Conservation (phyloP, 495 filamentous ascomycete species). For the Aspergillus sparsus region DNA sequence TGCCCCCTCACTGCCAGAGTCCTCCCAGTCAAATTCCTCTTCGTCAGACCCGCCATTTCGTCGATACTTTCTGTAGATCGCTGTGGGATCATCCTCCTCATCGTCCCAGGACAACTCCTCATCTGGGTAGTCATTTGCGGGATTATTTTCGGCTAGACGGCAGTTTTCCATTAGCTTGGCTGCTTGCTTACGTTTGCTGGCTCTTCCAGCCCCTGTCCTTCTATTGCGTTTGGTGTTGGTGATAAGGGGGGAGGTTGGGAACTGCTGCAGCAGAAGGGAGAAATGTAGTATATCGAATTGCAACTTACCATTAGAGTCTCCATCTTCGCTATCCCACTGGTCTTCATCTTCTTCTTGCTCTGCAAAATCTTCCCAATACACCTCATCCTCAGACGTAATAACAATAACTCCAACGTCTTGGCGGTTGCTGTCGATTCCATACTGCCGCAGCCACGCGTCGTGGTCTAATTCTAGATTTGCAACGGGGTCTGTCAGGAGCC, state of each 20-base stretch:
- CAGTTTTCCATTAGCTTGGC: slow-evolving; percentile 12
- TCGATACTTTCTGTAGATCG: slow-evolving; percentile 48
- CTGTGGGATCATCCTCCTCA: slow-evolving; percentile 52
- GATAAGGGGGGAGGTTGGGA: too few species aligned
- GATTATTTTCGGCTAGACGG: slow-evolving; percentile 59
- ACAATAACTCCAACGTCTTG: slow-evolving; percentile 58
- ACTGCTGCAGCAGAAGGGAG: slow-evolving; percentile 1
- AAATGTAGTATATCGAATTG: neutral
- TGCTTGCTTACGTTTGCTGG: neutral
- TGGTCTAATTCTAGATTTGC: slow-evolving; percentile 35
- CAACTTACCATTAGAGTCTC: slow-evolving; percentile 59
- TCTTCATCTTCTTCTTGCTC: slow-evolving; percentile 56
- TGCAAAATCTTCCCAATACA: slow-evolving; percentile 57
- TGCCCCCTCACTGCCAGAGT: slow-evolving; percentile 47
- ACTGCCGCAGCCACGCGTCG: slow-evolving; percentile 31
- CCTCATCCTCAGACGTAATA: slow-evolving; percentile 59
- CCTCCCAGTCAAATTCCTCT: slow-evolving; percentile 56
- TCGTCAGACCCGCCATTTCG: slow-evolving; percentile 50
- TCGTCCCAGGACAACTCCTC: slow-evolving; percentile 62
- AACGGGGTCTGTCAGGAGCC: slow-evolving; percentile 37
- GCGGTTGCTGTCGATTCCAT: slow-evolving; percentile 34
- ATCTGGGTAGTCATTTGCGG: slow-evolving; percentile 68
- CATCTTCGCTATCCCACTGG: slow-evolving; percentile 59
- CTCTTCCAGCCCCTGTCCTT: slow-evolving; percentile 3
- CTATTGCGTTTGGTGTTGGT: neutral